phyloP scores from a whole-genome alignment of 1,139 yeast species.

The Kazachstania sp. region DNA sequence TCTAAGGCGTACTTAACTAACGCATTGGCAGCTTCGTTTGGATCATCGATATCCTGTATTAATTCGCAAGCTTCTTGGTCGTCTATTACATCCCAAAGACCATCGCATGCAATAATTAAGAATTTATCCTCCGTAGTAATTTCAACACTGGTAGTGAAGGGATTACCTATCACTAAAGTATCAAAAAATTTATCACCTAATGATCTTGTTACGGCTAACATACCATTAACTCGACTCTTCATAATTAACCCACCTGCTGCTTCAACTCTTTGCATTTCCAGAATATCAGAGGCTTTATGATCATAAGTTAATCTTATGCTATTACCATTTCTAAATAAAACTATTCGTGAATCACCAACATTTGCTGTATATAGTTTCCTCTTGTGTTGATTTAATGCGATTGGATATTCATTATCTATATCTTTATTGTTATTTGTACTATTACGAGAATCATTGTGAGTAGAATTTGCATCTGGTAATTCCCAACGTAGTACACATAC shows the following conservation, averaged over 20 bases:
- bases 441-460: background rate
- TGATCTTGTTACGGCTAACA: conserved; percentile 88
- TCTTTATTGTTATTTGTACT: background rate
- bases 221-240: conserved; percentile 91
- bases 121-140: conserved; percentile 57
- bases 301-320: conserved; percentile 83
- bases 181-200: conserved; percentile 94
- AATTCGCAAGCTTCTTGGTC: conserved; percentile 75
- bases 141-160: conserved; percentile 85
- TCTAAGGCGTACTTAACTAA: conserved; percentile 73
- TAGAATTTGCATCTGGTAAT: conserved; percentile 28
- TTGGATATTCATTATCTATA: conserved; percentile 12
- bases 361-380: conserved; percentile 87
- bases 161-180: conserved; percentile 79
- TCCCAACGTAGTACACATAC: conserved; percentile 92
- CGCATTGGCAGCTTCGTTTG: conserved; percentile 58
- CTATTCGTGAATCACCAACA: conserved; percentile 88
- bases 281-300: conserved; percentile 81
- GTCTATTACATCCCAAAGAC: conserved; percentile 85
- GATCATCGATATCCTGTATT: conserved; percentile 47
- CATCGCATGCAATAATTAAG: conserved; percentile 86
- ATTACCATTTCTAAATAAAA: conserved; percentile 61
- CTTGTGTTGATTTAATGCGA: conserved; percentile 37
- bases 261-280: conserved; percentile 68
- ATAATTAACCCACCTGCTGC: conserved; percentile 79